Evolutionary conservation across 2,329 filamentous ascomycete genomes (phyloP).

Genomic region (Botrytis squamosa): DNA sequence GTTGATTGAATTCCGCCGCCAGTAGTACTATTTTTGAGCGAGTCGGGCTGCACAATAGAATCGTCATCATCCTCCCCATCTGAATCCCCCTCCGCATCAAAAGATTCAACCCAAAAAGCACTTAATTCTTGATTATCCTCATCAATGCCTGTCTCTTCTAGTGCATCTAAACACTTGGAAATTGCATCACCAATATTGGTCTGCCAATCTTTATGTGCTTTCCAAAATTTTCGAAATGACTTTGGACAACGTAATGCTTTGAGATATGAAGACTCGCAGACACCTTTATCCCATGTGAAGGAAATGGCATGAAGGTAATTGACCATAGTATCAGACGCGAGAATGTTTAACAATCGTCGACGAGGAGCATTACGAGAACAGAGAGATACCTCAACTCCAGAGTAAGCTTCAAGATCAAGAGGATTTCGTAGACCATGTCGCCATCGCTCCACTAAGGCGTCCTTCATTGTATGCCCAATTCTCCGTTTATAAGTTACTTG

Average conservation of each 20-base stretch:
- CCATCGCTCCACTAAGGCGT: constrained; percentile 24
- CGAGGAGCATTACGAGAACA: constrained; percentile 26
- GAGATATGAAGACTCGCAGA: constrained; percentile 12
- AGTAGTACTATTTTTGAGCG: too few species aligned
- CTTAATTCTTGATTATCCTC: constrained; percentile 24
- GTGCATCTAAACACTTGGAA: constrained; percentile 21
- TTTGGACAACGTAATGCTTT: constrained; percentile 19
- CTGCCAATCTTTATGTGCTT: constrained; percentile 9
- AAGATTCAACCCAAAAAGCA: constrained; percentile 25
- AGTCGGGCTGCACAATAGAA: neutral
- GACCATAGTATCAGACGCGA: constrained; percentile 23
- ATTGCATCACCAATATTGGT: constrained; percentile 25
- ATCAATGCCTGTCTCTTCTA: constrained; percentile 24
- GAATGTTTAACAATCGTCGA: constrained; percentile 20
- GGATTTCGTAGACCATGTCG: constrained; percentile 22
- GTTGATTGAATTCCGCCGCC: neutral
- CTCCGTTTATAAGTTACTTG: constrained; percentile 25
- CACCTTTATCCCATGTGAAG: neutral
- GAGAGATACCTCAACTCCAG: constrained; percentile 25
- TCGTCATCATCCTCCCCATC: constrained; percentile 21
- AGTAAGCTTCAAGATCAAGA: constrained; percentile 24
- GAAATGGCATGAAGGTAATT: constrained; percentile 21
- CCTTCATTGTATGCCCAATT: constrained; percentile 25
- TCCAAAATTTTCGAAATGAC: constrained; percentile 24
- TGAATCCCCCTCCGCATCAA: constrained; percentile 22